Evolutionary conservation across 2,329 filamentous ascomycete genomes (phyloP).

Genomic region (Xylaria sp.): DNA sequence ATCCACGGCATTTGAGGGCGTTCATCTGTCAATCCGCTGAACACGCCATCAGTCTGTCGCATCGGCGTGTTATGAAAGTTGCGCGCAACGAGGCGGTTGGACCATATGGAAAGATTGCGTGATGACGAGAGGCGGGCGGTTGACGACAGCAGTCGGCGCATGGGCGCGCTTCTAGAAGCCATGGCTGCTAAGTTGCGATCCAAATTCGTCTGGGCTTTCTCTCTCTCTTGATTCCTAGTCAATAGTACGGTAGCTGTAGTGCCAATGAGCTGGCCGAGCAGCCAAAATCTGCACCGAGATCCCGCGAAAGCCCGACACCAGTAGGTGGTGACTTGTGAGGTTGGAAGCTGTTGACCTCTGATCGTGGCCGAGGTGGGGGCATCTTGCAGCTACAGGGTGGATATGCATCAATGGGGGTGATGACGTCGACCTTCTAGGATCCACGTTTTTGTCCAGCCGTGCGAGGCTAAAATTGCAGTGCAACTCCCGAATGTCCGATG

Average conservation of each 20-base stretch:
- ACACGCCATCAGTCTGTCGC: slow-evolving; percentile 45
- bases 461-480: not conserved
- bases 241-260: not conserved
- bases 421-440: no score
- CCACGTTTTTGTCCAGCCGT: not conserved
- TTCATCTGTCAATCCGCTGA: slow-evolving; percentile 44
- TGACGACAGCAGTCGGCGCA: slow-evolving; percentile 27
- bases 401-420: slow-evolving; percentile 12
- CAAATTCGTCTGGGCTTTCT: not conserved
- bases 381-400: not conserved
- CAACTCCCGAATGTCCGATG: no score
- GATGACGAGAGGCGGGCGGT: not conserved
- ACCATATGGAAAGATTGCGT: not conserved
- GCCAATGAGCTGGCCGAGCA: not conserved
- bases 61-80: slow-evolving; percentile 33
- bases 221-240: not conserved
- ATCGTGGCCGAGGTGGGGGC: not conserved
- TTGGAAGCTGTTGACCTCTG: not conserved
- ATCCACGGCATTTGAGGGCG: slow-evolving; percentile 66
- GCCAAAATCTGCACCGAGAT: not conserved
- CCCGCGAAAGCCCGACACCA: slow-evolving; percentile 1
- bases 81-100: slow-evolving; percentile 14
- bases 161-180: slow-evolving; percentile 26
- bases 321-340: not conserved
- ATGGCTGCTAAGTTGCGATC: slow-evolving; percentile 11